Conservation (phyloP, 164 flowering plant genomes). For the Euptelea pleiosperma region DNA sequence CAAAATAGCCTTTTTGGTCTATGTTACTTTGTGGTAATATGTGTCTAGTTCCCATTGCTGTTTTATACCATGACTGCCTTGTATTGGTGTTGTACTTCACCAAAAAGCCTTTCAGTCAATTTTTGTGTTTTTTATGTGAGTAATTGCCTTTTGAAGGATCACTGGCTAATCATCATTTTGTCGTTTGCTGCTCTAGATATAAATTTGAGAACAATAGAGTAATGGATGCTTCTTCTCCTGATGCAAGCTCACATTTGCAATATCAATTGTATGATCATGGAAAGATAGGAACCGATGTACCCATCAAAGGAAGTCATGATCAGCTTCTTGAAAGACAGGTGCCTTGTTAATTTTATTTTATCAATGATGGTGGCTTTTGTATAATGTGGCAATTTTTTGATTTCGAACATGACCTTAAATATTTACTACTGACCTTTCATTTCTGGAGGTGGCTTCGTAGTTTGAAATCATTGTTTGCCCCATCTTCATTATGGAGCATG, state of each 20-base stretch:
- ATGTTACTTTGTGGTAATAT: no score
- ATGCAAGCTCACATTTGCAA: constrained; percentile 61
- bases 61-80: no score
- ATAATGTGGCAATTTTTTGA: background rate
- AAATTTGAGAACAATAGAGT: constrained; percentile 87
- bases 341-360: constrained; percentile 2
- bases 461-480: background rate
- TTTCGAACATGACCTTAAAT: no score
- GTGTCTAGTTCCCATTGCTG: no score
- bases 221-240: constrained; percentile 79
- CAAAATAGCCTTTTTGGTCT: no score
- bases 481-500: no score
- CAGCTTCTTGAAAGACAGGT: constrained; percentile 99
- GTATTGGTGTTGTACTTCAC: background rate
- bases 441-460: background rate
- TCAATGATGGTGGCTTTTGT: background rate
- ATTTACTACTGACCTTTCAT: background rate
- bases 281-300: constrained; percentile 51
- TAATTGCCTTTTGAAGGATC: background rate
- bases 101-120: background rate
- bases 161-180: constrained; percentile 11
- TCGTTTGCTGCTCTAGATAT: constrained; percentile 47
- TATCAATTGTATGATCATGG: constrained; percentile 75
- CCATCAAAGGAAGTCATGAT: constrained; percentile 71
- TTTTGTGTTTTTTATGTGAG: background rate